These are phyloP conservation scores for Sugiyamaella paludigena DNA, from an alignment of 1,139 yeast genomes.

Conservation along the genomic window DNA sequence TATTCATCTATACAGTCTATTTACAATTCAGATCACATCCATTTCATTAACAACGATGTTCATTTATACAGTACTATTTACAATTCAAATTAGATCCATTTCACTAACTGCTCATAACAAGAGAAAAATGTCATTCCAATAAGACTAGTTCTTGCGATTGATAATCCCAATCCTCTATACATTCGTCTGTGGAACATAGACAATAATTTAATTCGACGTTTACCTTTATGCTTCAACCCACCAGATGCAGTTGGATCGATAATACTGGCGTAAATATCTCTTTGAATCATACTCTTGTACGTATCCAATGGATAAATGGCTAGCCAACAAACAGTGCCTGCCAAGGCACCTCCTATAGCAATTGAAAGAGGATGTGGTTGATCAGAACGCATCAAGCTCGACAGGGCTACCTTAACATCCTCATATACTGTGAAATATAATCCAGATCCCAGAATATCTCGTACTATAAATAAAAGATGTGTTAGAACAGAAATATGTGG, in stretches of 20 bases:
- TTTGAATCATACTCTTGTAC: slow-evolving; percentile 67
- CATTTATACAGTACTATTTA: too few relatives aligned
- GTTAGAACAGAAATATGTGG: too few relatives aligned
- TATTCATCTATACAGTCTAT: too few relatives aligned
- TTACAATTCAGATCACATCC: too few relatives aligned
- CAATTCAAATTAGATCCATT: slow-evolving; percentile 19
- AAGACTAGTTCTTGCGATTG: slow-evolving; percentile 64
- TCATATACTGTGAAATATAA: slow-evolving; percentile 75
- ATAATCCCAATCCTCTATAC: slow-evolving; percentile 77
- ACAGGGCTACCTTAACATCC: slow-evolving; percentile 48
- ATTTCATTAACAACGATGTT: too few relatives aligned
- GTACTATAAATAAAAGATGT: slow-evolving; percentile 22
- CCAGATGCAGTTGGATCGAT: slow-evolving; percentile 36
- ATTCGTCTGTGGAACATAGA: slow-evolving; percentile 42
- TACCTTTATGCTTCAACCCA: slow-evolving; percentile 33
- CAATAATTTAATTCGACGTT: slow-evolving; percentile 20
- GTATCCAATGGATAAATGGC: slow-evolving; percentile 80
- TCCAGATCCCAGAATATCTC: slow-evolving; percentile 74
- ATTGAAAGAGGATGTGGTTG: slow-evolving; percentile 42
- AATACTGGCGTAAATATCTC: slow-evolving; percentile 68
- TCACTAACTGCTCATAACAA: slow-evolving; percentile 51
- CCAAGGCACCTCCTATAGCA: slow-evolving; percentile 72
- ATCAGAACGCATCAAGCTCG: slow-evolving; percentile 33
- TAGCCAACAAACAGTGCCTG: slow-evolving; percentile 74
- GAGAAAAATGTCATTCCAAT: slow-evolving; percentile 78